phyloP scores from a whole-genome alignment of 1,139 yeast genomes.

The Protomyces macrosporus region DNA sequence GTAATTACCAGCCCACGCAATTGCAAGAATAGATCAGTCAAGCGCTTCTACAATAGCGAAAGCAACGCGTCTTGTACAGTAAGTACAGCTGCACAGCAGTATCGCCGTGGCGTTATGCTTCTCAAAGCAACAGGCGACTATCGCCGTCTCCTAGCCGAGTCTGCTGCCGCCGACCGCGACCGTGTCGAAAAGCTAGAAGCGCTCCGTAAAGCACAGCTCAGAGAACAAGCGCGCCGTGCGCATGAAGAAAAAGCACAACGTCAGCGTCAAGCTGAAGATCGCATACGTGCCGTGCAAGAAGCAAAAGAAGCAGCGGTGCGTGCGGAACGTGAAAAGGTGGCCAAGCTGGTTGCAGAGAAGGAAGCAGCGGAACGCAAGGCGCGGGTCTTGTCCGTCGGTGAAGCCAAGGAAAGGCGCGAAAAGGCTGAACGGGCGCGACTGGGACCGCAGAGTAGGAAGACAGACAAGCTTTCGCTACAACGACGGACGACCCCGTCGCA shows the following conservation, averaged over 20 bases:
- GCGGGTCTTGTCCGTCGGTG: conserved; percentile 10
- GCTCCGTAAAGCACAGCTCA: conserved; percentile 4
- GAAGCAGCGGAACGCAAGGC: conserved; percentile 1
- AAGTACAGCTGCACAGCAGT: too few species aligned
- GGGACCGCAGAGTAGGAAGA: neutral
- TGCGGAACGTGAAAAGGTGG: conserved; percentile 1
- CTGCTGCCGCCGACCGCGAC: conserved; percentile 6
- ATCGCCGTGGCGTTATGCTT: neutral
- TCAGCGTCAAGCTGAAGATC: neutral
- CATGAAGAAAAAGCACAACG: conserved; percentile 20
- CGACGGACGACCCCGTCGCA: neutral
- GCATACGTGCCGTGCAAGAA: neutral
- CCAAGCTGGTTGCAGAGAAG: conserved; percentile 7
- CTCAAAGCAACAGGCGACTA: neutral
- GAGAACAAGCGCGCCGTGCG: conserved; percentile 19
- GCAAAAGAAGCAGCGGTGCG: neutral
- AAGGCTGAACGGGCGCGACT: conserved; percentile 14
- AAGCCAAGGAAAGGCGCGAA: conserved; percentile 24
- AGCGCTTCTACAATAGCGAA: too few species aligned
- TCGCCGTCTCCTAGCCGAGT: conserved; percentile 5
- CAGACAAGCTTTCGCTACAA: neutral
- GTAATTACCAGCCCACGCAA: too few species aligned
- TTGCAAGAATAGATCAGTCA: too few species aligned
- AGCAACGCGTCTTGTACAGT: too few species aligned
- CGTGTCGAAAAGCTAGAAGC: conserved; percentile 4